phyloP scores from a whole-genome alignment of 2,329 filamentous ascomycete genomes.

The Cadophora malorum region DNA sequence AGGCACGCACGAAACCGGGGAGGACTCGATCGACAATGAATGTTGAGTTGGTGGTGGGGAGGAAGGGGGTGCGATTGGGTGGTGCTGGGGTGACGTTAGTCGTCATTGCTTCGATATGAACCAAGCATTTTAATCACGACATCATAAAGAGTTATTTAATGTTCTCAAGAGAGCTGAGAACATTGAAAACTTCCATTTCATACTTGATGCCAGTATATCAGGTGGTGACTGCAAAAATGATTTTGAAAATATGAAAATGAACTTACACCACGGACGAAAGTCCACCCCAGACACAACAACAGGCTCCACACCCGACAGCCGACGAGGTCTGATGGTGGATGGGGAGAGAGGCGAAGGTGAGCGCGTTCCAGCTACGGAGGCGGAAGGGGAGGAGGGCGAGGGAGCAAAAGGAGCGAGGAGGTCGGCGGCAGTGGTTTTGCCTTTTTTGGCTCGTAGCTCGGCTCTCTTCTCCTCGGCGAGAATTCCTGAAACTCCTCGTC shows the following conservation, averaged over 20 bases:
- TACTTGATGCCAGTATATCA: too few relatives aligned
- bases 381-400: neutral
- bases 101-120: neutral
- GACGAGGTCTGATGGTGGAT: neutral
- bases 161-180: neutral
- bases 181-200: neutral
- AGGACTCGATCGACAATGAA: neutral
- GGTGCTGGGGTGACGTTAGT: neutral
- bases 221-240: too few relatives aligned
- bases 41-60: neutral
- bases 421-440: neutral
- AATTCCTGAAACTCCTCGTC: neutral
- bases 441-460: neutral
- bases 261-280: neutral
- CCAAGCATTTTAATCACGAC: neutral
- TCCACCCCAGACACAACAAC: neutral
- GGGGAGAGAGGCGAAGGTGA: neutral
- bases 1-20: neutral
- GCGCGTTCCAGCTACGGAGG: neutral
- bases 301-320: neutral
- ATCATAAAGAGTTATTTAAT: neutral
- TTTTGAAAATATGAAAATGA: too few relatives aligned
- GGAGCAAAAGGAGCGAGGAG: neutral
- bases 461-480: neutral
- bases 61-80: neutral